These are phyloP conservation scores for Schizophyllum amplum DNA, from an alignment of 1,284 basidiomycete genomes.

Conservation along the genomic window DNA sequence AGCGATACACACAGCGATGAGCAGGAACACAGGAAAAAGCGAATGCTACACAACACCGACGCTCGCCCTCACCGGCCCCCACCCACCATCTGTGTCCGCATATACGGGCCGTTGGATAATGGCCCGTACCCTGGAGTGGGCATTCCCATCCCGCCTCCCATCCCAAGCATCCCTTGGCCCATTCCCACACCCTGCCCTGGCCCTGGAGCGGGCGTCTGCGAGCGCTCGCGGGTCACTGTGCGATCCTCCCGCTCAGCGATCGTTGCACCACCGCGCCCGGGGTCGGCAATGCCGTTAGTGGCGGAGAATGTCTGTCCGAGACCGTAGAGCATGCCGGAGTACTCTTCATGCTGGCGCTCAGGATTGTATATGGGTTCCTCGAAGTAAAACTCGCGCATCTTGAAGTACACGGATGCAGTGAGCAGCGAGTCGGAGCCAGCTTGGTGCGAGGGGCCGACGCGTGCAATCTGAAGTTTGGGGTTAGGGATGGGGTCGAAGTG, in stretches of 20 bases:
- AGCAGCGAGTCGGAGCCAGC: slow-evolving; percentile 94
- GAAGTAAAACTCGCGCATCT: slow-evolving; percentile 90
- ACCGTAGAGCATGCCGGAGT: slow-evolving; percentile 71
- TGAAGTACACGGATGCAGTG: slow-evolving; percentile 93
- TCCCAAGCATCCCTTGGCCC: slow-evolving; percentile 38
- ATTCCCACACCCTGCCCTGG: slow-evolving; percentile 28
- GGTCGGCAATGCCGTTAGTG: slow-evolving; percentile 56
- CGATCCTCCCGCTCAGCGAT: slow-evolving; percentile 74
- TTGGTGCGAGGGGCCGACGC: slow-evolving; percentile 91
- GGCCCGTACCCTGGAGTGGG: slow-evolving; percentile 49
- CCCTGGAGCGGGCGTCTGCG: slow-evolving; percentile 40
- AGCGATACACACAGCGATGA: slow-evolving; percentile 12
- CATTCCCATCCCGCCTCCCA: slow-evolving; percentile 37
- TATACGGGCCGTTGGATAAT: slow-evolving; percentile 54
- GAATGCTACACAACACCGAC: slow-evolving; percentile 12
- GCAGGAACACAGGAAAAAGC: slow-evolving; percentile 17
- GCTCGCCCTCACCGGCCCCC: slow-evolving; percentile 39
- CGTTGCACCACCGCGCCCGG: slow-evolving; percentile 60
- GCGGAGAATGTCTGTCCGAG: slow-evolving; percentile 67
- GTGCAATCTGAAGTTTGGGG: slow-evolving; percentile 52
- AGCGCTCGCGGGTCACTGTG: slow-evolving; percentile 46
- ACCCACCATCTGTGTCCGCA: slow-evolving; percentile 55
- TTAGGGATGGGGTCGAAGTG: slow-evolving; percentile 6
- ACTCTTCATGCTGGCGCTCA: slow-evolving; percentile 29
- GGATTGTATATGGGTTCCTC: slow-evolving; percentile 76